Base-by-base conservation (phyloP, 2,329 filamentous ascomycete species). In the Calycina herbarum region DNA sequence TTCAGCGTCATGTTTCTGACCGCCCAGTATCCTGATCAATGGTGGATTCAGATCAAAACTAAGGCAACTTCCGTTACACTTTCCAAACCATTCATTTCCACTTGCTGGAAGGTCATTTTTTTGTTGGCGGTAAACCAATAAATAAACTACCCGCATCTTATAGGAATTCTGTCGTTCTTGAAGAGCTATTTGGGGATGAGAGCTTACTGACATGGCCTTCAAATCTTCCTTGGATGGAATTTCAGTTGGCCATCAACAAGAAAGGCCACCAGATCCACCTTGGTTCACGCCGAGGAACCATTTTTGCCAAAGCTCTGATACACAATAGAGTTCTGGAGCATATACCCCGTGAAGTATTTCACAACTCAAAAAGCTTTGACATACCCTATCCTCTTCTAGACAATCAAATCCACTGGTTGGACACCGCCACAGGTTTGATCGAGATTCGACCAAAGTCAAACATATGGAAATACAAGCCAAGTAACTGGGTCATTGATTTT, bases 341-440 rank as follows among this genome's bases (percentile, higher is more conserved):
- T 5, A 70, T 82, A 3, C 78, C 78, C 0, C 67, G 73, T 0
- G 29, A 71, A 0, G 27, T 75, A 0, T 81, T 82, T 35, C 67
- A 57, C 0, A 64, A 68, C 0, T 6, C 24, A 0, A 17, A 58
- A 0, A 67, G 24, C 2, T 80, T 76, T 42, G 86, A 88, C 67
- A 74, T 89, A 0, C 88, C 88, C 0, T 69, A 68, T 0, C 72
- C 78, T 0, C 76, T 91, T 0, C 67, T 87, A 0, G 73, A 83
- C 0, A 75, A 81, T 6, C 89, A 84, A 60, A 77, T 83, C 2
- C 72, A 91, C 67, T 90, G 87, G 86, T 76, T 89, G 3, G 78
- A 89, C 54, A 13, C 87, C 0, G 59, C 66, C 1, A 76, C 75
- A 1, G 77, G 78, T 2, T 61, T 76, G 0, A 60, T 91, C 0